Base-by-base conservation (phyloP, 805 yeast genomes). In the Yamadazyma scolyti region DNA sequence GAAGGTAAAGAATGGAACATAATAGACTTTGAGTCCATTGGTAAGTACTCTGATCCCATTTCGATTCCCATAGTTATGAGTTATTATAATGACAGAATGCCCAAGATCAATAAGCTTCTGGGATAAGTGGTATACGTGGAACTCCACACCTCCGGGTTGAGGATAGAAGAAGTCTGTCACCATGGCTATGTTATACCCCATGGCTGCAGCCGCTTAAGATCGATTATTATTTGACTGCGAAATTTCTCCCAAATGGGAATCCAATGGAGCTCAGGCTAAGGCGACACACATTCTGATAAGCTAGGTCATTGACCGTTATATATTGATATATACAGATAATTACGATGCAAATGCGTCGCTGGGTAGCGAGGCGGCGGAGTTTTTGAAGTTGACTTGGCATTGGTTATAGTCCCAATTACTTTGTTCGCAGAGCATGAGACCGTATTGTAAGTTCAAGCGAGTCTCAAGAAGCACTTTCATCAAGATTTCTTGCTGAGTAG, bases 151-250 rank as follows among this genome's bases (percentile, higher is more conserved):
- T 3, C 99, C 99, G 0, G 97, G 82, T 53, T 93, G 98, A 8
- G 99, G 99, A 59, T 84, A 93, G 74, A 93, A 93, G 67, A 88
- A 93, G 58, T 93, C 99, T 25, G 95, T 84, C 4, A 89, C 85
- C 96, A 93, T 89, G 6, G 71, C 71, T 14, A 40, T 42, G 23
- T 39, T 39, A 29, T 23, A 23, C 2, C 29, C 25, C 35, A 32
- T 32, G 19, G n/a, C n/a, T n/a, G n/a, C n/a, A n/a, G n/a, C n/a
- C n/a, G n/a, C n/a, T n/a, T n/a, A n/a, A n/a, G n/a, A n/a, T n/a
- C n/a, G n/a, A n/a, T n/a, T n/a, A n/a, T n/a, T n/a, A n/a, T n/a
- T n/a, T n/a, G n/a, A n/a, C n/a, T n/a, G n/a, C n/a, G n/a, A n/a
- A n/a, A n/a, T n/a, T n/a, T n/a, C n/a, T n/a, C n/a, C n/a, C n/a